Percentiles rank a stretch among this genome's conserved stretches.
phyloP scores from a whole-genome alignment of 441 rosid species.

The Francoa sonchifolia region DNA sequence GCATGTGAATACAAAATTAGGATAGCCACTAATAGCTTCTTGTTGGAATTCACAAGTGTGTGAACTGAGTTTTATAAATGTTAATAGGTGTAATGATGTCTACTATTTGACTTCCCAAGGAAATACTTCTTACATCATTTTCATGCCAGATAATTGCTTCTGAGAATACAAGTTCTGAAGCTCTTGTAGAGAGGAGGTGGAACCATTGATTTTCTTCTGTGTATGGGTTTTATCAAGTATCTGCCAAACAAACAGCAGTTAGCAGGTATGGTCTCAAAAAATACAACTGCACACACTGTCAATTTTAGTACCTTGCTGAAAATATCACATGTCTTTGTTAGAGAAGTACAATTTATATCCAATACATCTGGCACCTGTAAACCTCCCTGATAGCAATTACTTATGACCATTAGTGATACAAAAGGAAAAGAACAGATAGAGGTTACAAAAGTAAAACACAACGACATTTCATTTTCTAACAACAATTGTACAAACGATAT shows the following conservation, averaged over 20 bases:
- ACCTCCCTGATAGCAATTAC: constrained; percentile 25
- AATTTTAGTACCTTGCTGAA: constrained; percentile 49
- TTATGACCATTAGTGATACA: neutral
- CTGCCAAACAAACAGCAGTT: constrained; percentile 24
- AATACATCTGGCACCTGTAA: constrained; percentile 40
- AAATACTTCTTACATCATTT: constrained; percentile 56
- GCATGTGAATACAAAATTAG: constrained; percentile 4
- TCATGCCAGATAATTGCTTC: constrained; percentile 27
- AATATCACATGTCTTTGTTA: constrained; percentile 49
- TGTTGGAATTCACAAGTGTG: too few species aligned
- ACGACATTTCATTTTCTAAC: neutral
- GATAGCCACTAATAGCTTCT: too few species aligned
- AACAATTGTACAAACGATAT: neutral
- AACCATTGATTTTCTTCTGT: constrained; percentile 24
- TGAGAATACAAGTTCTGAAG: constrained; percentile 56
- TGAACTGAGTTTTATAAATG: neutral
- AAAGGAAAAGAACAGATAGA: neutral
- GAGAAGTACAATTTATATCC: constrained; percentile 54
- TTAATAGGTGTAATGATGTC: too few species aligned
- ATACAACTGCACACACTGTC: neutral
- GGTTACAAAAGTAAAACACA: neutral
- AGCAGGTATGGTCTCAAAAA: constrained; percentile 9
- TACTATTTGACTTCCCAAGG: too few species aligned
- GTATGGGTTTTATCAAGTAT: constrained; percentile 31
- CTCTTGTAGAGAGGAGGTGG: constrained; percentile 41